Conservation (phyloP, 805 yeast species). For the Candida xyloterini region DNA sequence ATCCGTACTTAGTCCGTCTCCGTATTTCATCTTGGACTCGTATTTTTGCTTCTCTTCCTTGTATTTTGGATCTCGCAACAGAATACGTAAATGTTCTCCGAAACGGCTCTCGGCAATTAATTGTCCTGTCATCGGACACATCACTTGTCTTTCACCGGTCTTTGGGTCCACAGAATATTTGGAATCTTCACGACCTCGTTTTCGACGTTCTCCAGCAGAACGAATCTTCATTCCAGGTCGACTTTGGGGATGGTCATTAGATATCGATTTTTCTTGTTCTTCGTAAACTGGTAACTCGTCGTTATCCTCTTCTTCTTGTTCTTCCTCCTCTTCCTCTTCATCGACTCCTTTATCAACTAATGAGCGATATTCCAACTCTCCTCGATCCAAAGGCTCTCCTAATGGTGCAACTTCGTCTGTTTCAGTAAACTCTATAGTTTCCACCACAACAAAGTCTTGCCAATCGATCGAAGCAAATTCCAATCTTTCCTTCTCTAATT, state of each 20-base stretch:
- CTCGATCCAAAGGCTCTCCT: constrained; percentile 51
- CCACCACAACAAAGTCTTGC: constrained; percentile 77
- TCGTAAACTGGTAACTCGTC: constrained; percentile 12
- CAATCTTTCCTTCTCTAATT: constrained; percentile 38
- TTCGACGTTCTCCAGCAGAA: constrained; percentile 66
- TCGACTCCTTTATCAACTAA: constrained; percentile 46
- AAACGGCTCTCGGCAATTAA: constrained; percentile 67
- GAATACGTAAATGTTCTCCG: constrained; percentile 64
- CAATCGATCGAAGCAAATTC: constrained; percentile 80
- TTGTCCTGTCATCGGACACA: constrained; percentile 79
- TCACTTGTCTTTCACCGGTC: constrained; percentile 38
- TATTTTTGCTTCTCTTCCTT: constrained; percentile 63
- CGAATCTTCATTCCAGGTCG: constrained; percentile 55
- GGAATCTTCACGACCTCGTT: constrained; percentile 24
- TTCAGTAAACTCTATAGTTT: constrained; percentile 62
- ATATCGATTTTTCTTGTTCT: constrained; percentile 2
- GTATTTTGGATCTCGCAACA: constrained; percentile 76
- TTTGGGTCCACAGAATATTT: constrained; percentile 9
- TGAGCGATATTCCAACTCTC: constrained; percentile 60
- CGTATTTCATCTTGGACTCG: constrained; percentile 50
- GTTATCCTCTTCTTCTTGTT: constrained; percentile 2
- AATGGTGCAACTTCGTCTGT: constrained; percentile 57
- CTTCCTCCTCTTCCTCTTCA: constrained; percentile 35
- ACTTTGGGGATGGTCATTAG: constrained; percentile 21
- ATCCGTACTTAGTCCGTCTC: constrained; percentile 30